Conservation (phyloP, 2,329 filamentous ascomycete genomes). For the Rhynchosporium agropyri region DNA sequence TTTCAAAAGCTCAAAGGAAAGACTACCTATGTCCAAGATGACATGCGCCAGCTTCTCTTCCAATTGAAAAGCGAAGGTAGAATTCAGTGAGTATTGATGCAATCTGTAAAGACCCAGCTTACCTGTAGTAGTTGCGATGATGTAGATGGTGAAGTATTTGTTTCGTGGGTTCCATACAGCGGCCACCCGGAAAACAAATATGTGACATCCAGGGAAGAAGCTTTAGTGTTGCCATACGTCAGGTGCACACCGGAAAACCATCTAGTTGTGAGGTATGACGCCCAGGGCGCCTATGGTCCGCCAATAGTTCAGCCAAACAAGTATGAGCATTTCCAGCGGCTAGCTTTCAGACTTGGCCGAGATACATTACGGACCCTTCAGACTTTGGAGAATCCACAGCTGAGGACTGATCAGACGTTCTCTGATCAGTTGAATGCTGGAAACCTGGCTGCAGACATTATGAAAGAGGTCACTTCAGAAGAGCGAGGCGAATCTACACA, state of each 20-base stretch:
- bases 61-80: background rate
- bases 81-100: conserved; percentile 27
- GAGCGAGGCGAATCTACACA: conserved; percentile 6
- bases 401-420: background rate
- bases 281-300: conserved; percentile 23
- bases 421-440: background rate
- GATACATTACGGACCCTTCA: conserved; percentile 17
- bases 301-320: conserved; percentile 38
- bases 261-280: conserved; percentile 32
- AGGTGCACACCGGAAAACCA: background rate
- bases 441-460: background rate
- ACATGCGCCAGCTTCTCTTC: background rate
- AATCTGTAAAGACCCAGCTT: background rate
- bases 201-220: conserved; percentile 20
- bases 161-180: conserved; percentile 33
- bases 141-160: background rate
- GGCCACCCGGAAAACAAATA: conserved; percentile 40
- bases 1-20: background rate
- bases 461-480: conserved; percentile 15
- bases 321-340: conserved; percentile 25
- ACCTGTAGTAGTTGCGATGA: background rate
- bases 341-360: conserved; percentile 35
- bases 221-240: conserved; percentile 17
- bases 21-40: background rate
- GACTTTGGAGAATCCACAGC: background rate